Evolutionary conservation across 2,329 filamentous ascomycete genomes (phyloP), one percentile per base, ranked within the genome.

Genomic region (Aspergillus japonicus): DNA sequence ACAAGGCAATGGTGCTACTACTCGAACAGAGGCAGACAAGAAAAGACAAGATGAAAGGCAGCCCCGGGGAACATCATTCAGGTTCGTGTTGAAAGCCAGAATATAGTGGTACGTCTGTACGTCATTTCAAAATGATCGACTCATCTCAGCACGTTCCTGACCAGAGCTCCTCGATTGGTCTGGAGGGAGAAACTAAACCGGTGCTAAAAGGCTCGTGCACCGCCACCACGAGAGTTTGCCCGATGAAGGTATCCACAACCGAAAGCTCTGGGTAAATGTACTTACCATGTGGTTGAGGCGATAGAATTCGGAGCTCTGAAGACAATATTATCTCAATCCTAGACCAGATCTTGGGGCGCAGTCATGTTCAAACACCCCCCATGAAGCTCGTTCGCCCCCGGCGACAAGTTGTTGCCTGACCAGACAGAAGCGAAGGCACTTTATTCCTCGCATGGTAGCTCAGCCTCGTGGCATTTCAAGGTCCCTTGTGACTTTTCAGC

Each of bases 91-190:
- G 50, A 26, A 21, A n/a, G 31, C n/a, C 14, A 35, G 5, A 16
- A 35, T 29, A 35, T 12, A 16, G 5, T 16, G 33, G 5, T 35
- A 12, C 5, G 11, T 35, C 33, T 35, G 33, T 6, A 35, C 14
- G 33, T 16, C 33, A 35, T 5, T 12, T 16, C 14, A 12, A 50
- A 12, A 35, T 10, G 49, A 19, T 31, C 48, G n/a, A 44, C 48
- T 50, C 44, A 5, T 49, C 53, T 24, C 16, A 26, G 52, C 59
- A 62, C 59, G 56, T 62, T 62, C 31, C 24, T 48, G 12, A 19
- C 12, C 26, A 33, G 49, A 19, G 33, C 21, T 2, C 35, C 50
- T 49, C 23, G 26, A 61, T 59, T 61, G 59, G 59, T 23, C 19
- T 29, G 24, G n/a, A 23, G 19, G 12, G 19, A 14, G 35, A 35